phyloP scores from a whole-genome alignment of 2,329 filamentous ascomycete species.

The Fusarium metavorans region DNA sequence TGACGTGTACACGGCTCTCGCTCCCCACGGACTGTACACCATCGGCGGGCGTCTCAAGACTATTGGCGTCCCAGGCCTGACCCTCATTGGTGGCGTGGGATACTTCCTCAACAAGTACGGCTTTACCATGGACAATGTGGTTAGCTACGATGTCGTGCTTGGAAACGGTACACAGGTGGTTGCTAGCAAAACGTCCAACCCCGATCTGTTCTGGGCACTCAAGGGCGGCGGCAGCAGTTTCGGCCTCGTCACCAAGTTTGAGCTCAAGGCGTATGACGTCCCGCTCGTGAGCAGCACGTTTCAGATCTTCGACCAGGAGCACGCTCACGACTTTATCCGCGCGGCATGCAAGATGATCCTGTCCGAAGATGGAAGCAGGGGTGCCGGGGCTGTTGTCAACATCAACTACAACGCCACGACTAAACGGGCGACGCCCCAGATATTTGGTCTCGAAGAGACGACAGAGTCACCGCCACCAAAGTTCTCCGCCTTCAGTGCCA shows the following conservation, averaged over 20 bases:
- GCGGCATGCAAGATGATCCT: slow-evolving; percentile 44
- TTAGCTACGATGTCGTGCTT: slow-evolving; percentile 56
- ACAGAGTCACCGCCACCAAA: slow-evolving; percentile 10
- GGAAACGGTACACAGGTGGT: slow-evolving; percentile 54
- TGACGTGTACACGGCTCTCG: slow-evolving; percentile 43
- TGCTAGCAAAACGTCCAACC: slow-evolving; percentile 50
- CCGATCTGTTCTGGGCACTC: slow-evolving; percentile 50
- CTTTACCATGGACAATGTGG: slow-evolving; percentile 42
- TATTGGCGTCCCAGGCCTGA: slow-evolving; percentile 47
- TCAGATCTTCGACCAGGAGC: slow-evolving; percentile 46
- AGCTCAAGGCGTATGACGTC: slow-evolving; percentile 41
- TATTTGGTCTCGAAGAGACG: slow-evolving; percentile 51
- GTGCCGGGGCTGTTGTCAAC: slow-evolving; percentile 49
- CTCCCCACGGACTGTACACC: slow-evolving; percentile 34
- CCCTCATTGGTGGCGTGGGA: slow-evolving; percentile 45
- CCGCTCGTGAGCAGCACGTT: slow-evolving; percentile 48
- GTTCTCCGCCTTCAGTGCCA: slow-evolving; percentile 8
- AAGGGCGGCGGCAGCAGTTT: slow-evolving; percentile 52
- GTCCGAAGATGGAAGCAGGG: slow-evolving; percentile 41
- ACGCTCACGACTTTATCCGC: slow-evolving; percentile 41
- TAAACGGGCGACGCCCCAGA: slow-evolving; percentile 27
- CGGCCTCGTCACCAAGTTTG: slow-evolving; percentile 50
- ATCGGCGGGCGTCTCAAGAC: slow-evolving; percentile 46
- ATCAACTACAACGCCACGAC: slow-evolving; percentile 48
- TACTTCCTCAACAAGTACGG: slow-evolving; percentile 46